These are phyloP conservation scores for Cucumis variabilis DNA, from an alignment of 331 rosid species.

Conservation along the genomic window DNA sequence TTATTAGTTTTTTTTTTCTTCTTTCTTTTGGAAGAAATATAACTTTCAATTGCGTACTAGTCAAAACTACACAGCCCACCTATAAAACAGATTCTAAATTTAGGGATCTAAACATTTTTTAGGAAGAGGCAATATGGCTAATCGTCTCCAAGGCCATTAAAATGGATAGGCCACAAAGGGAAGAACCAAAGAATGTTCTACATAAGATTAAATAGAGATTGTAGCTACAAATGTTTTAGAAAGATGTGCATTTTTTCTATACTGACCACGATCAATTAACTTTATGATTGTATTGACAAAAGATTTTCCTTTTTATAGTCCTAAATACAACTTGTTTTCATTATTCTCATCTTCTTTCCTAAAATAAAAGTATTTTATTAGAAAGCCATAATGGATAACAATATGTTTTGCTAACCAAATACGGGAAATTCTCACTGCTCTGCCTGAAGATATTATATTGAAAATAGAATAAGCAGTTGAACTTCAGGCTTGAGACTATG, in stretches of 20 bases:
- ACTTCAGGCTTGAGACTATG: too few species aligned
- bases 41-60: not conserved
- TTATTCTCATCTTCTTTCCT: conserved; percentile 57
- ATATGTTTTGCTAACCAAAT: conserved; percentile 3
- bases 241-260: conserved; percentile 97
- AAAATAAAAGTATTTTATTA: conserved; percentile 48
- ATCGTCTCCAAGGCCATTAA: conserved; percentile 99
- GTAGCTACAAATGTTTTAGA: conserved; percentile 97
- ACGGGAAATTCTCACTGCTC: conserved; percentile 76
- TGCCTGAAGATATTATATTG: too few species aligned
- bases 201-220: conserved; percentile 90
- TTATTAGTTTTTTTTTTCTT: not conserved
- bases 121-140: conserved; percentile 50
- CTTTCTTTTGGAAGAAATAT: too few species aligned
- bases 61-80: conserved; percentile 23
- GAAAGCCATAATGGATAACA: conserved; percentile 40
- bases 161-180: conserved; percentile 98
- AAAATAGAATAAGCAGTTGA: too few species aligned
- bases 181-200: conserved; percentile 89
- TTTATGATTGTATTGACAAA: conserved; percentile 86
- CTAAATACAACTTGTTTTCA: conserved; percentile 60
- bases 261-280: conserved; percentile 96
- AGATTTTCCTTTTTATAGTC: conserved; percentile 76
- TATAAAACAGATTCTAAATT: not conserved
- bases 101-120: not conserved